Base-by-base conservation (phyloP, 441 rosid species). In the Adansonia grandidieri region DNA sequence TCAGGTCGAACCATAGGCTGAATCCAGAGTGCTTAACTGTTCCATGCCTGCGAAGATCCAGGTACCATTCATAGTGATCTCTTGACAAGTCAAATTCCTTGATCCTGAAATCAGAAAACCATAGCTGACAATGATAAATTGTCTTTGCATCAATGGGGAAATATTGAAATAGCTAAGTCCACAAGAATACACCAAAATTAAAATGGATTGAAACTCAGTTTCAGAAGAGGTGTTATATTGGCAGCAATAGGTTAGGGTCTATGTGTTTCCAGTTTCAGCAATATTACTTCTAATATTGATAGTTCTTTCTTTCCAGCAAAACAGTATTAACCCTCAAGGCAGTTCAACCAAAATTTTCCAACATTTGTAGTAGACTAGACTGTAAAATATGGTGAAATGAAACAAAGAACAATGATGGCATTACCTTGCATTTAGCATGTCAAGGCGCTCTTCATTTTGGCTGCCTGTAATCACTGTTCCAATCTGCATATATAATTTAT, bases 401-500 rank as follows among this genome's bases (percentile, higher is more conserved):
- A 3, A 19, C 1, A 3, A 65, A 13, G n/a, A 51, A 22, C n/a
- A 17, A 74, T 17, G 32, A 60, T 22, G 13, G 76, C 79, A 63
- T n/a, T 63, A 89, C 97, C 93, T 96, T 54, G 78, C 32, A 73
- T 79, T 78, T 42, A 94, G 74, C 53, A 76, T 66, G 61, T 85
- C 85, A 20, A 91, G 9, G 24, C 98, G 91, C 79, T 94, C 98
- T 84, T 96, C 99, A 47, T 81, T 91, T 86, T 96, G 97, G 91
- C 91, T 82, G 42, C 99, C 98, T 1, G 87, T 78, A 80, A 94
- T 85, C 72, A 92, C 45, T 77, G 78, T 82, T 54, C 99, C 98
- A 28, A 87, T 87, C 98, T 95, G 87, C 85, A 79, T 56, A 74
- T 48, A n/a, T n/a, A n/a, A 78, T 17, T 63, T 60, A n/a, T 40